These are phyloP conservation scores for Trapa bicornis DNA, from an alignment of 345 rosid genomes.

Conservation along the genomic window DNA sequence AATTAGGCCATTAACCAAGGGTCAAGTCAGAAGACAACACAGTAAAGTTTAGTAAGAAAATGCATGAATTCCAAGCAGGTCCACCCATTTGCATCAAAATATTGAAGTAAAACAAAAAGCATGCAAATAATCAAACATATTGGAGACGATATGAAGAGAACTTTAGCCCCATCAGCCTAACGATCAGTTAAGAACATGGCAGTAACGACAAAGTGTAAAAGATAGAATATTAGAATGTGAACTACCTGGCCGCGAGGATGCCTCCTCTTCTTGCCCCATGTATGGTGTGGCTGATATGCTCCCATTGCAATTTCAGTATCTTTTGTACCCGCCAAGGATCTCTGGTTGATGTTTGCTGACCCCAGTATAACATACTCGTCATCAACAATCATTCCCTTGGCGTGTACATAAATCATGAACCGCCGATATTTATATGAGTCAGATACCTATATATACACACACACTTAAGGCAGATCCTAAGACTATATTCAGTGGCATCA, in stretches of 20 bases:
- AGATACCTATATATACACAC: slow-evolving; percentile 24
- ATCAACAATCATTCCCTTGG: slow-evolving; percentile 89
- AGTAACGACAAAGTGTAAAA: neutral
- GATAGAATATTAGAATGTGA: slow-evolving; percentile 5
- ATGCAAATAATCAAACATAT: neutral
- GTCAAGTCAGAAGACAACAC: neutral
- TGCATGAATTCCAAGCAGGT: neutral
- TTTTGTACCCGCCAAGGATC: slow-evolving; percentile 93
- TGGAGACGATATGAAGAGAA: neutral
- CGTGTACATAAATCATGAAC: slow-evolving; percentile 89
- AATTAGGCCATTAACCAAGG: neutral
- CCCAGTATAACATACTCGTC: slow-evolving; percentile 80
- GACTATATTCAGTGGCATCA: neutral
- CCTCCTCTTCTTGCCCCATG: slow-evolving; percentile 41
- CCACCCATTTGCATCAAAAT: neutral
- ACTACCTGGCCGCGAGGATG: slow-evolving; percentile 83
- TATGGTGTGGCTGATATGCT: slow-evolving; percentile 78
- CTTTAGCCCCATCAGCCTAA: neutral
- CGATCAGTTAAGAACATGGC: neutral
- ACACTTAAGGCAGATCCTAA: neutral
- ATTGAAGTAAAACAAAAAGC: neutral
- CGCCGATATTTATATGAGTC: slow-evolving; percentile 34
- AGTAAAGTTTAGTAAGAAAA: neutral
- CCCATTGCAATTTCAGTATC: slow-evolving; percentile 97
- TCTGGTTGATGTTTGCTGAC: slow-evolving; percentile 93